phyloP scores from a whole-genome alignment of 257 asterid species.

The Fraxinus quadrangulata region DNA sequence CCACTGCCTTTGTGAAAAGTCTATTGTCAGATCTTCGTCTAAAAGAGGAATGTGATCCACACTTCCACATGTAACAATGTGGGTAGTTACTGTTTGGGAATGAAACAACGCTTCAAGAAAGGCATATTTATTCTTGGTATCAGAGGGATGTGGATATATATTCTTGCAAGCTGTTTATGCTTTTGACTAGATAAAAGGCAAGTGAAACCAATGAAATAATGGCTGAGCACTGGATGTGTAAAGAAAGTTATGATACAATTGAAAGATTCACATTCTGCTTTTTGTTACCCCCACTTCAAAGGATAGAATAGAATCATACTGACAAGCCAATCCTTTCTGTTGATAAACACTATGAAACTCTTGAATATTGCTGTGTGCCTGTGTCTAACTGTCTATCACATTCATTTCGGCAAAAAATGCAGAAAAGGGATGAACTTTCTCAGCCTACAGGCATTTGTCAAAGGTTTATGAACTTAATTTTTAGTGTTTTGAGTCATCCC shows the following conservation, averaged over 20 bases:
- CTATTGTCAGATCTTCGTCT: not conserved
- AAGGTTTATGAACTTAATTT: constrained; percentile 43
- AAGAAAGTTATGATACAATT: constrained; percentile 5
- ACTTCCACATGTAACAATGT: not conserved
- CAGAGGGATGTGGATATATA: constrained; percentile 8
- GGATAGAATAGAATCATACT: constrained; percentile 37
- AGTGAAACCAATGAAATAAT: constrained; percentile 7
- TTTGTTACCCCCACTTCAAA: constrained; percentile 17
- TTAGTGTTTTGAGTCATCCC: constrained; percentile 24
- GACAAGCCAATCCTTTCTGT: constrained; percentile 7
- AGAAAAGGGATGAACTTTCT: constrained; percentile 27
- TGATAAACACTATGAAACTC: constrained; percentile 13
- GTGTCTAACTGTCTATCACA: constrained; percentile 5
- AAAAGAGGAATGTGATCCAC: not conserved
- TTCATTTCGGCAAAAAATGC: constrained; percentile 21
- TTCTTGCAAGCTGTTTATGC: constrained; percentile 33
- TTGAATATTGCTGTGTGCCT: not conserved
- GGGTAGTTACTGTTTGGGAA: constrained; percentile 26
- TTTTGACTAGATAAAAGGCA: constrained; percentile 31
- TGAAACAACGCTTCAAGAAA: constrained; percentile 35
- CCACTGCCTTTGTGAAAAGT: not conserved
- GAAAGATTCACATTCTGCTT: constrained; percentile 23
- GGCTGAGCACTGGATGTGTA: constrained; percentile 8
- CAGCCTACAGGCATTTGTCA: constrained; percentile 35
- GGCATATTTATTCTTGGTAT: constrained; percentile 11